Conservation (phyloP, 345 rosid species). For the Linum tenue region DNA sequence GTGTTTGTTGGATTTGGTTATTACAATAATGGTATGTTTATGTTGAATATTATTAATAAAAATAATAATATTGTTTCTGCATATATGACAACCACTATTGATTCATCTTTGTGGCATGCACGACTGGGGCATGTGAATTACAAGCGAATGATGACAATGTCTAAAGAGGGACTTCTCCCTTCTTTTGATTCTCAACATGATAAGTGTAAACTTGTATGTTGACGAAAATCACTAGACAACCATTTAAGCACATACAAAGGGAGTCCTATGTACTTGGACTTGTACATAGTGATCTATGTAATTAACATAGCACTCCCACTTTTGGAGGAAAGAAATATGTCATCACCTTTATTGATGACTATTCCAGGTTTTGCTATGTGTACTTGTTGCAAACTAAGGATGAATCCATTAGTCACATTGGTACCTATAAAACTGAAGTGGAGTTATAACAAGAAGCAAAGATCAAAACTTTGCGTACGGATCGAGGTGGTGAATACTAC, state of each 20-base stretch:
- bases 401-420: too few relatives aligned
- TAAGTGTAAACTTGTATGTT: not conserved
- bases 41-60: not conserved
- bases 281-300: too few relatives aligned
- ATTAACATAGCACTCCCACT: too few relatives aligned
- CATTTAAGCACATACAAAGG: not conserved
- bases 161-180: not conserved
- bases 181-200: not conserved
- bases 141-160: not conserved
- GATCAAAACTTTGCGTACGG: not conserved
- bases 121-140: not conserved
- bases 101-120: not conserved
- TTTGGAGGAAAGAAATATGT: too few relatives aligned
- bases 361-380: too few relatives aligned
- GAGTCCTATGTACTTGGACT: too few relatives aligned
- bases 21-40: not conserved
- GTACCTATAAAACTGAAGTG: not conserved
- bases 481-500: not conserved
- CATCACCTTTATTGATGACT: too few relatives aligned
- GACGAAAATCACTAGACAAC: not conserved
- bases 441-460: not conserved
- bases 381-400: too few relatives aligned
- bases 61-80: not conserved
- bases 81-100: too few relatives aligned
- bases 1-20: too few relatives aligned